A percentile compares a stretch with the other conserved stretches of the same genome.
phyloP scores from a whole-genome alignment of 2,329 filamentous ascomycete genomes.

The Ramichloridium luteum region DNA sequence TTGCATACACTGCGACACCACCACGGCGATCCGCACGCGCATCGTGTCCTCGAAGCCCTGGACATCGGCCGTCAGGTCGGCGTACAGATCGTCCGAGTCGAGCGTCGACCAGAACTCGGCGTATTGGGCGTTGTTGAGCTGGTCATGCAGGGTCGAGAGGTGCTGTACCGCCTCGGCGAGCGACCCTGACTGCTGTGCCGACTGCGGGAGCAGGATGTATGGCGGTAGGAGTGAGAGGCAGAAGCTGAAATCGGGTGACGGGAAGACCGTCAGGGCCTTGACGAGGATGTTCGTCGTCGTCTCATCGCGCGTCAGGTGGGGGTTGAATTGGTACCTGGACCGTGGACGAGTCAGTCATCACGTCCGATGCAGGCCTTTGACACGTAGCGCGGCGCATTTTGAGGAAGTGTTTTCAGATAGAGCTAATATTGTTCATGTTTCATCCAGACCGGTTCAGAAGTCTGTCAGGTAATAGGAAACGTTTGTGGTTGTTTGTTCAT shows the following conservation, averaged over 20 bases:
- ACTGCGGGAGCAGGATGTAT: slow-evolving; percentile 53
- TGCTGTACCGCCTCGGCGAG: slow-evolving; percentile 86
- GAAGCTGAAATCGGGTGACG: slow-evolving; percentile 87
- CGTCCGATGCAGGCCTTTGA: too few species aligned
- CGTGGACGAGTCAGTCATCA: too few species aligned
- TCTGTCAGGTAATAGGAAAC: slow-evolving; percentile 98
- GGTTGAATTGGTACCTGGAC: slow-evolving; percentile 99
- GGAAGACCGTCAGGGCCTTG: slow-evolving; percentile 95
- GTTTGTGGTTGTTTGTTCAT: slow-evolving; percentile 64
- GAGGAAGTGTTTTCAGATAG: slow-evolving; percentile 54
- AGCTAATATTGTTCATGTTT: slow-evolving; percentile 58
- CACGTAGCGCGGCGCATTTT: not conserved
- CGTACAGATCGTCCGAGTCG: slow-evolving; percentile 88
- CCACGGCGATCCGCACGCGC: slow-evolving; percentile 75
- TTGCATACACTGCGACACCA: slow-evolving; percentile 73
- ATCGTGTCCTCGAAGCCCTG: slow-evolving; percentile 90
- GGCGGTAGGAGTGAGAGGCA: slow-evolving; percentile 87
- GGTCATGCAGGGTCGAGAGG: slow-evolving; percentile 68
- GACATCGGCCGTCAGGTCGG: slow-evolving; percentile 88
- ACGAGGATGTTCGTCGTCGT: slow-evolving; percentile 98
- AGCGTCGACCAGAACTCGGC: slow-evolving; percentile 84
- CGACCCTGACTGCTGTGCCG: slow-evolving; percentile 40
- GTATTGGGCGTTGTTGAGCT: slow-evolving; percentile 86
- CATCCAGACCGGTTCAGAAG: slow-evolving; percentile 45
- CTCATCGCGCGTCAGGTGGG: slow-evolving; percentile 91